Evolutionary conservation across 768 basidiomycete genomes (phyloP), one percentile per base, ranked within the genome.

Genomic region (Ephemerocybe angulata): DNA sequence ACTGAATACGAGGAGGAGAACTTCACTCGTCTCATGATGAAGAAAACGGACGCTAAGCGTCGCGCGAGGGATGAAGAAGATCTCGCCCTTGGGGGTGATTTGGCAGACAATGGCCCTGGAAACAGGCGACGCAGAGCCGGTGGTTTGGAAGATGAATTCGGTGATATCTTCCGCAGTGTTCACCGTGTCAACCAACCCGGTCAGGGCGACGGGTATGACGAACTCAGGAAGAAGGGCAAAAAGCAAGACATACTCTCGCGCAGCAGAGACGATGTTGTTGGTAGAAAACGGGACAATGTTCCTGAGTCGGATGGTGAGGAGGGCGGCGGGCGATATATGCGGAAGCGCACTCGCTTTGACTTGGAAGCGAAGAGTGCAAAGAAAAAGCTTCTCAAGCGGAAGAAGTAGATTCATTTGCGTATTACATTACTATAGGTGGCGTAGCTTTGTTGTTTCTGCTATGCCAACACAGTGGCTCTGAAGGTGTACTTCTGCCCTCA

Each of bases 1-100:
- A 84, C 82, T 49, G 86, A 92, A 58, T 98, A 91, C 68, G 96
- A 98, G 72, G 93, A 96, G 67, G 92, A 92, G 43, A 94, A 96
- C 69, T 92, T 98, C 72, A 90, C 89, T 33, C 86, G 96, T 42
- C 63, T 98, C 51, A 78, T 95, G 56, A 87, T 94, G 83, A 90
- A 87, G 67, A 98, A 98, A 78, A 86, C 84, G 63, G 93, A 96
- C 42, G 79, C 82, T 15, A 82, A 77, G 61, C 76, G 85, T 42
- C 79, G 95, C 19, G 72, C 67, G 50, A 77, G 82, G 56, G 95
- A 98, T 63, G 96, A 98, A 68, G 90, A 82, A 58, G 89, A 92
- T 59, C 72, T 98, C 57, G 92, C 92, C 17, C 74, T 98, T 12
- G 96, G 96, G 50, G 90, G 88, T 12, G 82, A 79, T 38, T 66